These are phyloP conservation scores for Hypoxylon fragiforme DNA, from an alignment of 495 filamentous ascomycete genomes.

Conservation along the genomic window DNA sequence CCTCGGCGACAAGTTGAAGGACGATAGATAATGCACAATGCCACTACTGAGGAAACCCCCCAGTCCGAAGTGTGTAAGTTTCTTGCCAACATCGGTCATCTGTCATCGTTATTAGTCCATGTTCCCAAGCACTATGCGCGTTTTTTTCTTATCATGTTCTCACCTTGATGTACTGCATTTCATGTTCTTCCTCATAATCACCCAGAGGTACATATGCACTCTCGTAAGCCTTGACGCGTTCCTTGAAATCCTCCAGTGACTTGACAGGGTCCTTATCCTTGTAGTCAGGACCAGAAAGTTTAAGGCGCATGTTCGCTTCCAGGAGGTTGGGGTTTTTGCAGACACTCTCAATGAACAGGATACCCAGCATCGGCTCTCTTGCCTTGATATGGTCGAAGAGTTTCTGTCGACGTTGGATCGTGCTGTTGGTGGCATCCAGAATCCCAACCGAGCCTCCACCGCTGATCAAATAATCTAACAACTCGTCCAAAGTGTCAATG, in stretches of 20 bases:
- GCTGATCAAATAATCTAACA: conserved; percentile 82
- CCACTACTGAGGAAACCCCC: conserved; percentile 88
- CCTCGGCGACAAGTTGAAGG: conserved; percentile 91
- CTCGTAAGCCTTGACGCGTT: conserved; percentile 90
- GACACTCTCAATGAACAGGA: conserved; percentile 91
- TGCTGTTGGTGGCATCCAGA: conserved; percentile 96
- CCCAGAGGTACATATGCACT: conserved; percentile 90
- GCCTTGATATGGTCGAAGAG: conserved; percentile 81
- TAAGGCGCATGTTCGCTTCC: conserved; percentile 96
- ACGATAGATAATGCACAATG: conserved; percentile 88
- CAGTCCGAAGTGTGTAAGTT: conserved; percentile 86
- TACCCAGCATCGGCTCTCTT: conserved; percentile 82
- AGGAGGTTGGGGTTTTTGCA: conserved; percentile 83
- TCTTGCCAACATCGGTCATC: conserved; percentile 97
- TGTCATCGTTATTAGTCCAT: conserved; percentile 37
- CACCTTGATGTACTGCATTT: conserved; percentile 87
- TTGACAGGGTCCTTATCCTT: conserved; percentile 83
- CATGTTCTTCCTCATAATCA: conserved; percentile 83
- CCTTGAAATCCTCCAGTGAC: conserved; percentile 87
- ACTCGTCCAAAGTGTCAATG: conserved; percentile 86
- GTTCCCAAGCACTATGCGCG: neutral
- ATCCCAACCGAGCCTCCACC: conserved; percentile 93
- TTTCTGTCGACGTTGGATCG: conserved; percentile 76
- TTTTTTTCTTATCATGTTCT: conserved; percentile 6
- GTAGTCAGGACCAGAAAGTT: conserved; percentile 97